Conservation (phyloP, 139 green algal genomes). For the Edaphochlamys debaryana region DNA sequence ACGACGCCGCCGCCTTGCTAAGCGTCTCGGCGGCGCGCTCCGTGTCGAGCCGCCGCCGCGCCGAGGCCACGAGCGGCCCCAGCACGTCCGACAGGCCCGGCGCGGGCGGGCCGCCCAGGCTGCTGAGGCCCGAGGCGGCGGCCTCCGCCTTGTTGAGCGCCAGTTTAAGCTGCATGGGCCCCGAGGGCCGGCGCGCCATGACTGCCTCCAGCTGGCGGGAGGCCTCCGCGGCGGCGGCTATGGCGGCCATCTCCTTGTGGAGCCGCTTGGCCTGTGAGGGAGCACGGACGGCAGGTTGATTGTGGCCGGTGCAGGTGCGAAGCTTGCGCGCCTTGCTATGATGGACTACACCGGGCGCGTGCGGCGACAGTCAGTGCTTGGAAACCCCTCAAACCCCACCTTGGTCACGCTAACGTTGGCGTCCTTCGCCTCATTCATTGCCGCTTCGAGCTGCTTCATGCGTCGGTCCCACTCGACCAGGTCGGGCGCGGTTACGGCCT, state of each 20-base stretch:
- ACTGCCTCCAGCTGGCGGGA: constrained; percentile 62
- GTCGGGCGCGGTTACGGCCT: constrained; percentile 5
- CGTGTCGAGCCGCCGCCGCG: constrained; percentile 68
- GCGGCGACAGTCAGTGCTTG: too few relatives aligned
- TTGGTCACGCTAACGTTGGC: constrained; percentile 72
- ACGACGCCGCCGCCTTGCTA: constrained; percentile 56
- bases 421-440: constrained; percentile 71
- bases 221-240: constrained; percentile 71
- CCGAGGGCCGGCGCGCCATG: constrained; percentile 54
- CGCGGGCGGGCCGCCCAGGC: constrained; percentile 25
- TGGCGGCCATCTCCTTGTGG: constrained; percentile 79
- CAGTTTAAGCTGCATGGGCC: constrained; percentile 53
- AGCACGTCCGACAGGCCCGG: constrained; percentile 28
- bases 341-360: too few relatives aligned
- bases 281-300: not conserved
- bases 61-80: constrained; percentile 50
- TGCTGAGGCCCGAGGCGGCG: constrained; percentile 40
- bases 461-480: constrained; percentile 40
- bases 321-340: too few relatives aligned
- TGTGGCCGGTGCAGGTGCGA: not conserved
- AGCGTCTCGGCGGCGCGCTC: constrained; percentile 72
- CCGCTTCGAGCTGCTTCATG: constrained; percentile 65
- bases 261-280: constrained; percentile 69
- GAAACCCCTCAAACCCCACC: too few relatives aligned
- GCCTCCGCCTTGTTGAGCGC: constrained; percentile 71